A percentile compares a stretch with the other conserved stretches of the same genome.
These are phyloP conservation scores for Apiospora arundinis DNA, from an alignment of 2,329 filamentous ascomycete species.

Conservation along the genomic window DNA sequence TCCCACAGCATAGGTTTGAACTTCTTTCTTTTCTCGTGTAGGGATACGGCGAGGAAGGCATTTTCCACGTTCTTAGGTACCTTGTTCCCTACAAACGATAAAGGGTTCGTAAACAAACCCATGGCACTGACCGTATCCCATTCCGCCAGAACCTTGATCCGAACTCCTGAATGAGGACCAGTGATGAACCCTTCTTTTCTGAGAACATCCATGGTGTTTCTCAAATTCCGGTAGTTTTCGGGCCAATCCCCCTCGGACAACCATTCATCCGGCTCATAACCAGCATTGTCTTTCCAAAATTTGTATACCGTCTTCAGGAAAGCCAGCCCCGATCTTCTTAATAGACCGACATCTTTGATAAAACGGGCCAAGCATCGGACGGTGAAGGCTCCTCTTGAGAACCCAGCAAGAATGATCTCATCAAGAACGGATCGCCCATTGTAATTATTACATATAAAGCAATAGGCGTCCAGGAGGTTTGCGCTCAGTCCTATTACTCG, in stretches of 20 bases:
- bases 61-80: background rate
- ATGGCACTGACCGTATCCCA: background rate
- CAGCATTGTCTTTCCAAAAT: background rate
- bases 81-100: background rate
- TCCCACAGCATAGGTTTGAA: background rate
- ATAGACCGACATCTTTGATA: slow-evolving; percentile 28
- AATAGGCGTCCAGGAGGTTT: background rate
- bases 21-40: background rate
- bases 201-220: background rate
- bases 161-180: too few species aligned
- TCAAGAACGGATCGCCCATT: background rate
- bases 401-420: slow-evolving; percentile 43
- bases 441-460: background rate
- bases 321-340: background rate
- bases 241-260: background rate
- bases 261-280: background rate
- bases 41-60: background rate
- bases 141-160: background rate
- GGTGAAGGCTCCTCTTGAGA: slow-evolving; percentile 49
- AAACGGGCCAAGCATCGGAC: slow-evolving; percentile 38
- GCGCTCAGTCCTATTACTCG: background rate
- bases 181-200: background rate
- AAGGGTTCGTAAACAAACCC: background rate
- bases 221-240: background rate
- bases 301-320: background rate